phyloP scores from a whole-genome alignment of 2,329 filamentous ascomycete species.

The Sclerotinia trifoliorum region DNA sequence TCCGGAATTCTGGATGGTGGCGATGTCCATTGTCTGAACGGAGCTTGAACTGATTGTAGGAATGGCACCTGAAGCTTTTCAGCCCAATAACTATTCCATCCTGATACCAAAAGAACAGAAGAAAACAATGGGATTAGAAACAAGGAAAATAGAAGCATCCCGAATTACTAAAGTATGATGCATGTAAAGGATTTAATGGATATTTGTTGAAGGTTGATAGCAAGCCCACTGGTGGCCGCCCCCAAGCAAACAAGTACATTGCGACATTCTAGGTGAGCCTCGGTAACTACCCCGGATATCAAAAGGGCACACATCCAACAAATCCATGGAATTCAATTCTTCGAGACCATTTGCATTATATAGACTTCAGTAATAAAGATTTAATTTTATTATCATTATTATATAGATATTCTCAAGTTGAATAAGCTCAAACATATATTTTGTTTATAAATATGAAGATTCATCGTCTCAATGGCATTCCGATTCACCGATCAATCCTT shows the following conservation, averaged over 20 bases:
- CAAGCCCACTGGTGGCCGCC: neutral
- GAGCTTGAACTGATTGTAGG: conserved; percentile 8
- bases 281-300: conserved; percentile 7
- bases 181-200: conserved; percentile 15
- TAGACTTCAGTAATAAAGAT: no score
- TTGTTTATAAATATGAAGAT: no score
- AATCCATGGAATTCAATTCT: neutral
- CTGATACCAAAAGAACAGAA: conserved; percentile 5
- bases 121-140: conserved; percentile 10
- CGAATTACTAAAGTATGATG: conserved; percentile 14
- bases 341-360: neutral
- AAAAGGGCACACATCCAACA: no score
- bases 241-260: neutral
- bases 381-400: neutral
- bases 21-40: conserved; percentile 9
- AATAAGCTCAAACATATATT: no score
- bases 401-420: neutral
- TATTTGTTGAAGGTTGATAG: neutral
- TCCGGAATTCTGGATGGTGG: conserved; percentile 1
- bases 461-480: no score
- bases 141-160: conserved; percentile 20
- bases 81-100: conserved; percentile 19
- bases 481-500: neutral
- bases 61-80: conserved; percentile 15
- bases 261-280: neutral